A percentile compares a stretch with the other conserved stretches of the same genome.
phyloP scores from a whole-genome alignment of 257 asterid genomes.

The Lycium barbarum region DNA sequence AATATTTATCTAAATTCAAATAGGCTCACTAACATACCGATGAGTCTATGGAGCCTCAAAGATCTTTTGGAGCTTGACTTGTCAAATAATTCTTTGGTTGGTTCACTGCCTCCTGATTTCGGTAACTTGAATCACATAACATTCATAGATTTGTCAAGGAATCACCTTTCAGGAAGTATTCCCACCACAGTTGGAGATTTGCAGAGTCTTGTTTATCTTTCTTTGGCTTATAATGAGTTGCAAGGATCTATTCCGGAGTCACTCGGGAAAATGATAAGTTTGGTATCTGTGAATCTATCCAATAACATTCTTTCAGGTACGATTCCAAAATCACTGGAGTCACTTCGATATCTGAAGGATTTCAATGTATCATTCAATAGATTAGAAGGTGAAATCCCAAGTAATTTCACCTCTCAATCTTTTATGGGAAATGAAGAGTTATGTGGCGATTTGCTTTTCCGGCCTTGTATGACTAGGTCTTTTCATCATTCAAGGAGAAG shows the following conservation, averaged over 20 bases:
- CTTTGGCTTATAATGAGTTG: conserved; percentile 44
- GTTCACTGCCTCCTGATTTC: conserved; percentile 42
- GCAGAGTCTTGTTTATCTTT: conserved; percentile 34
- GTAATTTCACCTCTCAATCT: conserved; percentile 39
- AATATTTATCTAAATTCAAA: conserved; percentile 37
- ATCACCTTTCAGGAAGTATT: conserved; percentile 42
- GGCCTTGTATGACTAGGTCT: neutral
- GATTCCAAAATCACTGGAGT: conserved; percentile 42
- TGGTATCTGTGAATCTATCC: conserved; percentile 43
- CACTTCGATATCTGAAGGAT: conserved; percentile 31
- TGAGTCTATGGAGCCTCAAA: conserved; percentile 41
- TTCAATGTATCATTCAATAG: conserved; percentile 43
- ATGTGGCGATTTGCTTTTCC: conserved; percentile 33
- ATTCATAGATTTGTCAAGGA: conserved; percentile 41
- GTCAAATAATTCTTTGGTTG: conserved; percentile 44
- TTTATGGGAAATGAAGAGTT: conserved; percentile 38
- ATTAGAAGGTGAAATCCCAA: conserved; percentile 51
- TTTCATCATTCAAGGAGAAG: neutral
- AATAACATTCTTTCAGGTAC: conserved; percentile 40
- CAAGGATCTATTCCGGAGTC: conserved; percentile 50
- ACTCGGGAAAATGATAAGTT: conserved; percentile 42
- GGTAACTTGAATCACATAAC: conserved; percentile 31
- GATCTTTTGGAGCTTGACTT: conserved; percentile 37
- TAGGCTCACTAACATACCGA: conserved; percentile 42
- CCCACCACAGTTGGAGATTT: conserved; percentile 43